phyloP scores from a whole-genome alignment of 2,329 filamentous ascomycete genomes.

The Pseudophaeomoniella oleicola region DNA sequence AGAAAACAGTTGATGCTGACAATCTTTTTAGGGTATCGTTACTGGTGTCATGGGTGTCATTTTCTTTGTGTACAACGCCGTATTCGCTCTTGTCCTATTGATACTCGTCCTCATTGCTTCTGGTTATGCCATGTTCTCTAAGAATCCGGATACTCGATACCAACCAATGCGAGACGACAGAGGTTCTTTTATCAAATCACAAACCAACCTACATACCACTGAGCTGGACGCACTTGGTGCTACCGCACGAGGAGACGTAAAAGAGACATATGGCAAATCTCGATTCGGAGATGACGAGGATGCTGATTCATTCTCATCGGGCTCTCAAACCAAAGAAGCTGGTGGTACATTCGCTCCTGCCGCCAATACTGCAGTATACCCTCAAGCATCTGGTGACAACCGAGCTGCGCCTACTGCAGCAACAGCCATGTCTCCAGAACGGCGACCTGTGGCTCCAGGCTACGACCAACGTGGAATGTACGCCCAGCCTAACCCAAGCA shows the following conservation, averaged over 20 bases:
- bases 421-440: slow-evolving; percentile 27
- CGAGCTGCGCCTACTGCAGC: slow-evolving; percentile 32
- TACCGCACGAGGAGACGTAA: slow-evolving; percentile 69
- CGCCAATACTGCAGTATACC: slow-evolving; percentile 15
- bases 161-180: slow-evolving; percentile 94
- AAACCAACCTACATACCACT: slow-evolving; percentile 63
- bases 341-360: slow-evolving; percentile 17
- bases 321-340: slow-evolving; percentile 34
- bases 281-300: slow-evolving; percentile 53
- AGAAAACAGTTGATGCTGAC: slow-evolving; percentile 12
- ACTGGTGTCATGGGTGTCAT: slow-evolving; percentile 79
- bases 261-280: slow-evolving; percentile 43
- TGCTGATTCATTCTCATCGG: slow-evolving; percentile 50
- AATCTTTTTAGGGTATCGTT: slow-evolving; percentile 45
- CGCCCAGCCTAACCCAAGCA: slow-evolving; percentile 5
- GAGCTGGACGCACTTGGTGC: slow-evolving; percentile 82
- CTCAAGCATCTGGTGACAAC: slow-evolving; percentile 28
- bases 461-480: slow-evolving; percentile 15
- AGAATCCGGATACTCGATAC: slow-evolving; percentile 89
- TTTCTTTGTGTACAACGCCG: slow-evolving; percentile 77
- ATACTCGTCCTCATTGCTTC: slow-evolving; percentile 69
- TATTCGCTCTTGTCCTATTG: slow-evolving; percentile 67
- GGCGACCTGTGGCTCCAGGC: slow-evolving; percentile 24
- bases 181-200: slow-evolving; percentile 94
- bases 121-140: slow-evolving; percentile 67